These are phyloP conservation scores for Emiliania huxleyi DNA, from an alignment of 78 protist species.

Conservation along the genomic window DNA sequence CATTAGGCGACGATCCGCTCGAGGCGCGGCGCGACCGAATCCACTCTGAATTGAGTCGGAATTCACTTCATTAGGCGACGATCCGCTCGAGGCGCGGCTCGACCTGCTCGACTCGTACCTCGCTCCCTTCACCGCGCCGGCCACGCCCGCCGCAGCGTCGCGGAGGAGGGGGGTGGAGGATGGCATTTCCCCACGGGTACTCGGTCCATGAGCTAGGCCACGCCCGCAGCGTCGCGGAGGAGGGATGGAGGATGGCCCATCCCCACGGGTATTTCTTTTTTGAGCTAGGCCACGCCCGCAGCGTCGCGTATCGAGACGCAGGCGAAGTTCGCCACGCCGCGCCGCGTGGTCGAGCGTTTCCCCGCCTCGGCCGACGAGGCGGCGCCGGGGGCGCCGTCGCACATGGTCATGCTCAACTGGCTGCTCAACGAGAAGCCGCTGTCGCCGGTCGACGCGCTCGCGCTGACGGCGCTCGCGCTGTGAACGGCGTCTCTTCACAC, in stretches of 20 bases:
- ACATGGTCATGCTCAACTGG: conserved; percentile 48
- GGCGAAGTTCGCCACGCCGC: not conserved
- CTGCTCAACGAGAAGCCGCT: conserved; percentile 41
- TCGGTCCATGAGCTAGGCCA: too few relatives aligned
- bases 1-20: conserved; percentile 42
- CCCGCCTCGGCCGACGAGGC: not conserved
- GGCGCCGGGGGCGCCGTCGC: not conserved
- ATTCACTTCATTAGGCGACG: conserved; percentile 43
- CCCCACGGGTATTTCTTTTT: too few relatives aligned
- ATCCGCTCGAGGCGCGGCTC: not conserved
- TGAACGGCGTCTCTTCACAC: too few relatives aligned
- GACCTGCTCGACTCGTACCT: conserved; percentile 33
- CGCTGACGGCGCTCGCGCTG: too few relatives aligned
- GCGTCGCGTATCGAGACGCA: not conserved
- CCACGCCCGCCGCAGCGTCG: not conserved
- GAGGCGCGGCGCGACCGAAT: too few relatives aligned
- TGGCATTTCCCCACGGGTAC: too few relatives aligned
- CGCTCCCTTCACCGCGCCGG: not conserved
- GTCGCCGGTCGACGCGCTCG: not conserved
- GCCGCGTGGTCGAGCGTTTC: not conserved
- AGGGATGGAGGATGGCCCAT: too few relatives aligned
- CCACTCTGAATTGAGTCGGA: too few relatives aligned
- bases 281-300: too few relatives aligned
- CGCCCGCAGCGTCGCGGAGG: too few relatives aligned
- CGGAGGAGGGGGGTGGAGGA: too few relatives aligned